Base-by-base conservation (phyloP, 2,329 filamentous ascomycete genomes). In the Pestalotiopsis sp. region DNA sequence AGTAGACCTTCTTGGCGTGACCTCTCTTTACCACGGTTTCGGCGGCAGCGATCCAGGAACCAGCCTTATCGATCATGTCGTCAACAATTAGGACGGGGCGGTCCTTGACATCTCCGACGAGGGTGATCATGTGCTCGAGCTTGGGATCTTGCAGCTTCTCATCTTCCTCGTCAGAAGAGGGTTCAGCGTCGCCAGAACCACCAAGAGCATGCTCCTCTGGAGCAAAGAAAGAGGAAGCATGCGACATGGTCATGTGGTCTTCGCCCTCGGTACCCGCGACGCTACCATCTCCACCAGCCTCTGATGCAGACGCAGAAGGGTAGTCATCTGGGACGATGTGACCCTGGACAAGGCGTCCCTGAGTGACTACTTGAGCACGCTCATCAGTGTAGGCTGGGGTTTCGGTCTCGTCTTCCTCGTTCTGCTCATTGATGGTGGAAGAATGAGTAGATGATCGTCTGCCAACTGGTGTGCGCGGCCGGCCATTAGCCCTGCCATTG, bases 11-110 rank as follows among this genome's bases (percentile, higher is more conserved):
- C 74, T 93, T 97, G 1, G 96, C 96, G 58, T 89, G 88, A 71
- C 96, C 97, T 71, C 92, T 89, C 85, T 98, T 98, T 65, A 97
- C 93, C 2, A 97, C 95, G 1, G 94, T 97, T 83, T 99, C 96
- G 13, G 96, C 96, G 6, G 96, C 96, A 5, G 95, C 95, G 73
- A 99, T 97, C 96, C 96, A 99, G 6, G 94, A 97, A 14, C 92
- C 93, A 10, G 94, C 91, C 82, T 97, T 98, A 82, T 99, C 96
- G 76, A 99, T 98, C 92, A 99, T 98, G 78, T 99, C 96, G 78
- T 99, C 96, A 63, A 99, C 92, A 69, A 99, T 94, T 77, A 99
- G 92, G 66, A 98, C 96, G 0, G 93, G 91, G 68, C 93, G 89
- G 77, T 93, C 90, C 76, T 90, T 92, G 69, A 99, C 96, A 75